A percentile compares a stretch with the other conserved stretches of the same genome.
Conservation (phyloP, 1,284 basidiomycete genomes). For the Wallemia hederae region DNA sequence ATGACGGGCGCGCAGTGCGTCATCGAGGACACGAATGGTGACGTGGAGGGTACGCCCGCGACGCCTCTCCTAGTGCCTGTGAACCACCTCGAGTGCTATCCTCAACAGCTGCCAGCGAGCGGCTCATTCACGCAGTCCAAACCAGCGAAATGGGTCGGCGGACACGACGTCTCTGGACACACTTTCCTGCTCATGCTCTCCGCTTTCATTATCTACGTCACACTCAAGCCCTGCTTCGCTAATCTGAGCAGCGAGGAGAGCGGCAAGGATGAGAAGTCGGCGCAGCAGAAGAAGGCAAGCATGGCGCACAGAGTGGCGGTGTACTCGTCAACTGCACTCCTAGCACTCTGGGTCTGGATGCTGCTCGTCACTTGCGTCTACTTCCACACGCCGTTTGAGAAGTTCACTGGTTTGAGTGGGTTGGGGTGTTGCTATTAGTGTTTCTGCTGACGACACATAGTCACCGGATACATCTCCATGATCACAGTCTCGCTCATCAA, state of each 20-base stretch:
- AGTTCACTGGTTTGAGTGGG: slow-evolving; percentile 51
- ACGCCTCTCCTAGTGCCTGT: slow-evolving; percentile 14
- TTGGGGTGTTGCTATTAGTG: slow-evolving; percentile 10
- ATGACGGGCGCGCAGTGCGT: slow-evolving; percentile 56
- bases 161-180: slow-evolving; percentile 84
- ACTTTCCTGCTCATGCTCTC: slow-evolving; percentile 67
- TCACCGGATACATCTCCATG: background rate
- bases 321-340: slow-evolving; percentile 21
- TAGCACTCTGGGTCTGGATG: slow-evolving; percentile 44
- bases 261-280: slow-evolving; percentile 13
- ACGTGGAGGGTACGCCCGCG: background rate
- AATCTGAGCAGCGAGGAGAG: slow-evolving; percentile 5
- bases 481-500: background rate
- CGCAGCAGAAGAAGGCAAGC: slow-evolving; percentile 8
- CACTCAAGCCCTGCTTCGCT: slow-evolving; percentile 22
- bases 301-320: slow-evolving; percentile 23
- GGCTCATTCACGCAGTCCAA: slow-evolving; percentile 23
- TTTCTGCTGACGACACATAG: background rate
- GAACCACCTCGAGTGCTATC: background rate
- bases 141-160: slow-evolving; percentile 31
- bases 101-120: slow-evolving; percentile 4
- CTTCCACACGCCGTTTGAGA: slow-evolving; percentile 69
- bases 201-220: slow-evolving; percentile 47
- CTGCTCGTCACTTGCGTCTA: slow-evolving; percentile 54
- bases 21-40: slow-evolving; percentile 12